Base-by-base conservation (phyloP, 176 grass and related monocot genomes). In the Lolium rigidum region DNA sequence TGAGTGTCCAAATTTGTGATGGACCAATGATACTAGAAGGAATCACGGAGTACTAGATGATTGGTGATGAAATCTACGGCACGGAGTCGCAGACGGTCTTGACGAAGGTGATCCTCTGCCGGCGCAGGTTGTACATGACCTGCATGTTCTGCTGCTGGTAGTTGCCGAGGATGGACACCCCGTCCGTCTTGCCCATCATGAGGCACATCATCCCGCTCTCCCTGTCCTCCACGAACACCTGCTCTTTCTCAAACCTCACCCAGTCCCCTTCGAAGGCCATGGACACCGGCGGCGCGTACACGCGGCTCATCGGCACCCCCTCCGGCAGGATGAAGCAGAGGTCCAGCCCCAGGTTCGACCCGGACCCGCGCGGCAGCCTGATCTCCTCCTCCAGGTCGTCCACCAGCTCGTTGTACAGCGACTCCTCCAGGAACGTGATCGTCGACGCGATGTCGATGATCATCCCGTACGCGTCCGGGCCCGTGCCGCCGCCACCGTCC, bases 121-220 rank as follows among this genome's bases (percentile, higher is more conserved):
- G 80, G 54, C 86, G 85, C 11, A 88, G 67, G 86, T 91, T 90
- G 78, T 82, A 88, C 57, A 88, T 67, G 24, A 88, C 92, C 26
- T 86, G 78, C 78, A 85, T 91, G 74, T 90, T 83, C 84, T 94
- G 92, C 70, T 92, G 92, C 84, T 92, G 90, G 87, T 80, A 90
- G 85, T 92, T 94, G 2, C 92, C 92, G 17, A 94, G 85, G 57
- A 94, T 87, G 28, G 92, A 92, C 5, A 87, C 79, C 66, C 79
- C 89, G 22, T 9, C 25, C n/a, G 90, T 84, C 79, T 28, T 85
- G 16, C 50, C 84, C 55, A 94, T 72, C 84, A 87, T 85, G 0
- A 94, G 87, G 85, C 92, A 94, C 87, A 92, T 90, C 67, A 86
- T 68, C 63, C 81, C 68, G 17, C 82, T 62, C 55, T 43, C 39